Evolutionary conservation across 129 eudicot species (phyloP), one percentile per base, ranked within the genome.

Genomic region (Chrysanthemum makinoi): DNA sequence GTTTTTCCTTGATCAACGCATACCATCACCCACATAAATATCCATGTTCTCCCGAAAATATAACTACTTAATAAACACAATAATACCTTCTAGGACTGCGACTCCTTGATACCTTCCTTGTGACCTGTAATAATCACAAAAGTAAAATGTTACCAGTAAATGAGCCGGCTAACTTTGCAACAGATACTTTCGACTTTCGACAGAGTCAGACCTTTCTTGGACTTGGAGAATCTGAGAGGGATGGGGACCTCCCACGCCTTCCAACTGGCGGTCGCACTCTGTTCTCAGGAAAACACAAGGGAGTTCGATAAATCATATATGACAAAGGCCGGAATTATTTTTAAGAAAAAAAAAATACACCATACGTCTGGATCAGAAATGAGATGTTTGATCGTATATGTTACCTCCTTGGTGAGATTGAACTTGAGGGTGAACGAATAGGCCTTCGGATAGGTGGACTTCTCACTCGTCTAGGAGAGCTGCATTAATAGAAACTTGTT

Each of bases 31-130:
- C 39, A 0, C 55, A 50, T 50, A 50, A 49, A 49, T 22, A 58
- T 58, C 64, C 30, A 10, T 16, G 7, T 54, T 54, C 63, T 18
- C 39, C 11, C 22, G 10, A 20, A 4, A 18, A 9, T 12, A 18
- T 4, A 57, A 57, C 63, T 58, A 58, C 63, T 19, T 17, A 33
- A 57, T 57, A 17, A 9, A 57, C 4, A 26, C 26, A 17, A 44
- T 17, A 11, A 9, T 79, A 87, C 96, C 96, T 90, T 81, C 81
- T 87, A 12, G 96, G 96, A 75, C 95, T 85, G 72, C 91, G 86
- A 56, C 90, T 90, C 84, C 83, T 81, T 49, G 96, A 83, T 58
- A 83, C 51, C 79, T 84, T 90, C 52, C 89, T 82, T 15, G 91
- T 75, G 62, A 69, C 89, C 89, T 84, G 76, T 73, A 9, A 62